Base-by-base conservation (phyloP, 257 asterid genomes). In the Fraxinus quadrangulata region DNA sequence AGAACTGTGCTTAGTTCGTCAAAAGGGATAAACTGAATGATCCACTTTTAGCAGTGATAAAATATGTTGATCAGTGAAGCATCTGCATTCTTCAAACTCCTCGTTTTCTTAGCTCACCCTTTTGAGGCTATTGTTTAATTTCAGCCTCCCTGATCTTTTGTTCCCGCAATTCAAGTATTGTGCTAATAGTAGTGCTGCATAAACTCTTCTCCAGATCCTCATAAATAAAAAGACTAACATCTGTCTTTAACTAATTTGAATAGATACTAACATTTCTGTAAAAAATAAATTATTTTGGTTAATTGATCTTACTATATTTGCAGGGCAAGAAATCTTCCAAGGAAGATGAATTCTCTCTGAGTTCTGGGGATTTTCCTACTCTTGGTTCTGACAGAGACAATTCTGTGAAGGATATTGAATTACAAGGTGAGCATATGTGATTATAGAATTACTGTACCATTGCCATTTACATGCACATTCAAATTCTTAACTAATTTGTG, bases 301-400 rank as follows among this genome's bases (percentile, higher is more conserved):
- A 11, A 61, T 67, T 16, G 7, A 37, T 56, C 36, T 34, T 24
- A 59, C 36, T 72, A n/a, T 70, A 74, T 81, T 75, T 85, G 79
- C 92, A 96, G 98, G 98, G 96, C 72, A 85, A 81, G 30, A 85
- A 83, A 67, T 81, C 96, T 76, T 77, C 88, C 78, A 89, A 90
- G 82, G 94, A 84, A 72, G 97, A 92, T 72, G 96, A 84, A 17
- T 96, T 93, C 83, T 88, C 98, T 36, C 90, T 93, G 76, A 86
- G 86, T 79, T 86, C 97, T 78, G 97, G 98, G 80, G 99, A 96
- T 86, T 96, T 96, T 90, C 98, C 99, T 11, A 90, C 93, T n/a
- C 99, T 93, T 74, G 94, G 92, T 40, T 74, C 97, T 31, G 96
- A 88, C 80, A 93, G 82, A 86, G 96, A 88, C 78, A 76, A 81